phyloP scores from a whole-genome alignment of 257 asterid genomes.

The Mitragyna speciosa region DNA sequence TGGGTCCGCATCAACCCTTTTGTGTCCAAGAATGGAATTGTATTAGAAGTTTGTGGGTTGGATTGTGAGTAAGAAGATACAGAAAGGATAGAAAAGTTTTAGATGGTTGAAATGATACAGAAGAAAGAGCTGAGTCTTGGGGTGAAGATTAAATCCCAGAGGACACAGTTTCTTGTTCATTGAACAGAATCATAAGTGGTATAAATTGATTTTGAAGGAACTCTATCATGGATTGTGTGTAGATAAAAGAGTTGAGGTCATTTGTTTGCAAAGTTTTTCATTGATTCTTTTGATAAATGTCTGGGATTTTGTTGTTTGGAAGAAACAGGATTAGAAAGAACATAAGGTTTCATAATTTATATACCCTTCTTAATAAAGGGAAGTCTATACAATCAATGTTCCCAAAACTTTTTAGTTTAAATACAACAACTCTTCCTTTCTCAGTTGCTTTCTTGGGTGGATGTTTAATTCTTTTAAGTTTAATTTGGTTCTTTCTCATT shows the following conservation, averaged over 20 bases:
- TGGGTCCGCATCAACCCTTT: conserved; percentile 97
- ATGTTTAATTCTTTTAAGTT: background rate
- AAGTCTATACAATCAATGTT: conserved; percentile 33
- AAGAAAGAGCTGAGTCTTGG: conserved; percentile 24
- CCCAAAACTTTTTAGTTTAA: conserved; percentile 10
- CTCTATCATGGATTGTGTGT: conserved; percentile 52
- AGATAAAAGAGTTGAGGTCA: conserved; percentile 43
- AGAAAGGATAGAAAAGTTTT: conserved; percentile 17
- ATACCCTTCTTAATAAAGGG: conserved; percentile 46
- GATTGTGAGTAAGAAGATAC: conserved; percentile 62
- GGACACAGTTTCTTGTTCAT: conserved; percentile 25
- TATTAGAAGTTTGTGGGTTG: conserved; percentile 86
- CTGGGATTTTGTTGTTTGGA: conserved; percentile 41
- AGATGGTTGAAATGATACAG: conserved; percentile 28
- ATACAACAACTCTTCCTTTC: conserved; percentile 3
- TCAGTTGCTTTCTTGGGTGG: background rate
- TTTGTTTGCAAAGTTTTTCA: conserved; percentile 42
- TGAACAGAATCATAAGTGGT: conserved; percentile 25
- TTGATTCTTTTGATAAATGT: conserved; percentile 66
- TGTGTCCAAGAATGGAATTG: conserved; percentile 57
- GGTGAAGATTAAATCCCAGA: conserved; percentile 22
- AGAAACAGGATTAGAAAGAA: conserved; percentile 21
- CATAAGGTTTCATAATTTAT: conserved; percentile 37
- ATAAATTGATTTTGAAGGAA: conserved; percentile 28
- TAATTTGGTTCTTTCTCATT: background rate